Percentiles rank a stretch among this genome's conserved stretches.
These are phyloP conservation scores for Sclerotinia glacialis DNA, from an alignment of 2,329 filamentous ascomycete species.

Conservation along the genomic window DNA sequence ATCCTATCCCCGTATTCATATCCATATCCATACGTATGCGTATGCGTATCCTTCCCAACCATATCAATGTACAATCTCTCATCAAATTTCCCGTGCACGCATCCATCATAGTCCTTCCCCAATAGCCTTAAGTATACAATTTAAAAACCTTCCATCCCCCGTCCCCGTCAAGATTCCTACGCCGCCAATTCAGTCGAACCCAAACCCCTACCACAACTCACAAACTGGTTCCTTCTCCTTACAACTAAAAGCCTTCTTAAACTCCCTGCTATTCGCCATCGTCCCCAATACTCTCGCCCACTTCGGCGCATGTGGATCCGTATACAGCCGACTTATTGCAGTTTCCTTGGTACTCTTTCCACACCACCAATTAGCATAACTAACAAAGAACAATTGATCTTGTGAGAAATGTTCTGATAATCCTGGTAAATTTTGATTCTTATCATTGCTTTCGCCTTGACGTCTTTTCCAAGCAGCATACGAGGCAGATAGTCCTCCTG, in stretches of 20 bases:
- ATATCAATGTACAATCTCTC: background rate
- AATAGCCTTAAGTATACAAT: background rate
- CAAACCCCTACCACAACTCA: slow-evolving; percentile 58
- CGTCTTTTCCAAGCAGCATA: slow-evolving; percentile 65
- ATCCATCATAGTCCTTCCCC: background rate
- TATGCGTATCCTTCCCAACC: too few species aligned
- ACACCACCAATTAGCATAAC: slow-evolving; percentile 65
- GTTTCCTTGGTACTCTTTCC: slow-evolving; percentile 59
- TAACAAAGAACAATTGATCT: slow-evolving; percentile 68
- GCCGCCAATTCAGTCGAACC: too few species aligned
- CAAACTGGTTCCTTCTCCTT: slow-evolving; percentile 63
- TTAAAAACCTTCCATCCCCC: background rate
- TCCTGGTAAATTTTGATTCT: slow-evolving; percentile 56
- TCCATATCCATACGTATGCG: background rate
- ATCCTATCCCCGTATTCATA: background rate
- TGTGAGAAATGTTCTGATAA: slow-evolving; percentile 57
- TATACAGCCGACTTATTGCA: slow-evolving; percentile 56
- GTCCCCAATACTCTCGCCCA: slow-evolving; percentile 61
- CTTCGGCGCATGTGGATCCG: slow-evolving; percentile 64
- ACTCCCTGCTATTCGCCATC: slow-evolving; percentile 65
- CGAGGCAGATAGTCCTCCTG: slow-evolving; percentile 61
- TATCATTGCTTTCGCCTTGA: slow-evolving; percentile 45
- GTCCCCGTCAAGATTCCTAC: background rate
- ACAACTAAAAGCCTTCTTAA: slow-evolving; percentile 66
- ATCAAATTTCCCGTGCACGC: background rate